Base-by-base conservation (phyloP, 805 yeast genomes). In the Ogataea henricii region DNA sequence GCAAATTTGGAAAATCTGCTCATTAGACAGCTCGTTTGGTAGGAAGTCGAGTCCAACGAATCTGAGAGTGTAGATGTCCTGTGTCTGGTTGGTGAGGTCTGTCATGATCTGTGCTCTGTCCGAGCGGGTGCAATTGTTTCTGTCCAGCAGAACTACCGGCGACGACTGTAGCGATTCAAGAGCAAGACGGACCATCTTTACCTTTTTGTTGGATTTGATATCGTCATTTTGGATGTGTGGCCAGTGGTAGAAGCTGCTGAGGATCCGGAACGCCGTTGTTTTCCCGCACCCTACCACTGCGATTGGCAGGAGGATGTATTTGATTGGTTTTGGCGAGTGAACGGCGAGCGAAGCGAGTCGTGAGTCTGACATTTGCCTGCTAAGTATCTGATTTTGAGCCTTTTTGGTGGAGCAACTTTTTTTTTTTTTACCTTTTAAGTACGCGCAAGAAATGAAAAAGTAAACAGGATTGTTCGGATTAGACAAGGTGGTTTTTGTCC, bases 241-340 rank as follows among this genome's bases (percentile, higher is more conserved):
- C 87, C 92, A 87, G 0, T 63, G 78, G 47, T 72, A 79, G 7
- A 89, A 64, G 4, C 69, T 56, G 1, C 56, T 52, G 37, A 90
- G 70, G 0, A 89, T 79, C 26, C 77, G 63, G n/a, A 85, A 80
- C 0, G 83, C 76, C 0, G 96, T 87, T 0, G 96, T 87, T 60
- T 90, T 90, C 3, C 97, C 97, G 65, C 96, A 86, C 0, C 96
- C 97, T 40, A 89, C 76, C 0, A 92, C 85, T 0, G 96, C 87
- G 2, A 89, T 78, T 1, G 97, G 91, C 1, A 88, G 74, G 5
- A 90, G 59, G 0, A 88, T 72, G 58, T 77, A 82, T 27, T 45
- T 39, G 14, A 18, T 34, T 22, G 27, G 21, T 34, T 34, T 34
- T 18, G 22, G 14, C 18, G 38, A 4, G 16, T 4, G 16, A 5